Conservation (phyloP, 1,284 basidiomycete species). For the Apiotrichum akiyoshidainum region DNA sequence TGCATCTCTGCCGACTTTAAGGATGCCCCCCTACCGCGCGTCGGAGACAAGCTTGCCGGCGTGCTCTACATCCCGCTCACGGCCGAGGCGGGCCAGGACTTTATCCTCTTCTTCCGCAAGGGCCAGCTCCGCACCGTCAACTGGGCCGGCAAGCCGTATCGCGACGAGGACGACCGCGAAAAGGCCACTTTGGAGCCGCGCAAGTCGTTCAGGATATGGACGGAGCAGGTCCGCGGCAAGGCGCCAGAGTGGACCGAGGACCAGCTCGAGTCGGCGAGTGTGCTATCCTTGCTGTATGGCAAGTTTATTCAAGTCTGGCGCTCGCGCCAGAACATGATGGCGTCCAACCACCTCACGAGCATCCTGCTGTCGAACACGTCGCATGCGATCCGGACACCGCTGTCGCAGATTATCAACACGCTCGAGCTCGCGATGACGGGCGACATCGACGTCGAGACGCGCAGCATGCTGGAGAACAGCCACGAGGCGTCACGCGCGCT, state of each 20-base stretch:
- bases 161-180: slow-evolving; percentile 46
- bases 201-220: slow-evolving; percentile 78
- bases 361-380: slow-evolving; percentile 81
- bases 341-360: slow-evolving; percentile 67
- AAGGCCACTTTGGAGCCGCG: slow-evolving; percentile 62
- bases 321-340: slow-evolving; percentile 72
- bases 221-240: slow-evolving; percentile 69
- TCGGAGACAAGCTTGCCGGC: slow-evolving; percentile 72
- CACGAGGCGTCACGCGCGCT: slow-evolving; percentile 78
- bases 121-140: slow-evolving; percentile 69
- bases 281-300: slow-evolving; percentile 68
- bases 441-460: slow-evolving; percentile 69
- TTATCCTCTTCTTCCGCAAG: slow-evolving; percentile 77
- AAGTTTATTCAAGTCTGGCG: slow-evolving; percentile 81
- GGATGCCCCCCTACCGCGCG: slow-evolving; percentile 66
- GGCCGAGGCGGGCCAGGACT: slow-evolving; percentile 61
- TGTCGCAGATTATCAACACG: slow-evolving; percentile 60
- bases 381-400: slow-evolving; percentile 64
- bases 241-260: slow-evolving; percentile 79
- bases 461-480: slow-evolving; percentile 72
- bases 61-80: slow-evolving; percentile 75
- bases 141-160: slow-evolving; percentile 76
- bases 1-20: slow-evolving; percentile 69
- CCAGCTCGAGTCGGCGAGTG: slow-evolving; percentile 79
- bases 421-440: slow-evolving; percentile 81